phyloP scores from a whole-genome alignment of 345 rosid species.

The Fremontodendron californicum region DNA sequence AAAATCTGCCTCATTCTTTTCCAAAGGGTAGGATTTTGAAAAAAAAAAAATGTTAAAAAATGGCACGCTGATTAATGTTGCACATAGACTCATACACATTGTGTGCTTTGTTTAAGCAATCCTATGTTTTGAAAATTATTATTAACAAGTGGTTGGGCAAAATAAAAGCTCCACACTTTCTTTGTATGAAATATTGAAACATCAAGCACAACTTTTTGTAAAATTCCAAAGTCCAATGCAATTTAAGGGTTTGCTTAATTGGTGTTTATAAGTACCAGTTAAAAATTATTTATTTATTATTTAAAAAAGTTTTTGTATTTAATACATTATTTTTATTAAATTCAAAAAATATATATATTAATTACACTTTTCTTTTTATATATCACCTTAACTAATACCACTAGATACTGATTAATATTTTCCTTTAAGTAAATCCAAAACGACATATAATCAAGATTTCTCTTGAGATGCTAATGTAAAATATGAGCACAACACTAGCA shows the following conservation, averaged over 20 bases:
- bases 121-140: no score
- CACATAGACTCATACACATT: neutral
- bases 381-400: no score
- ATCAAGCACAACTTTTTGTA: conserved; percentile 24
- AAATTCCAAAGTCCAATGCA: conserved; percentile 20
- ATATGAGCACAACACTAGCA: neutral
- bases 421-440: conserved; percentile 16
- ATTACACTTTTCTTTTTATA: no score
- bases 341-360: no score
- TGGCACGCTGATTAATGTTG: neutral
- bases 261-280: no score
- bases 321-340: no score
- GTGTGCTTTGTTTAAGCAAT: neutral
- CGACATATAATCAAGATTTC: conserved; percentile 16
- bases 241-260: no score
- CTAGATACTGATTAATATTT: no score
- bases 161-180: no score
- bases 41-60: neutral
- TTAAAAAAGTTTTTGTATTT: no score
- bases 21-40: neutral
- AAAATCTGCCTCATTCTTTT: neutral
- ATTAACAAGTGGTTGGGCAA: no score
- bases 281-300: no score
- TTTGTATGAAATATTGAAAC: conserved; percentile 14
- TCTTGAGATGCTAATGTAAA: conserved; percentile 3